Conservation (phyloP, 306 rosid genomes). For the Luffa acutangula region DNA sequence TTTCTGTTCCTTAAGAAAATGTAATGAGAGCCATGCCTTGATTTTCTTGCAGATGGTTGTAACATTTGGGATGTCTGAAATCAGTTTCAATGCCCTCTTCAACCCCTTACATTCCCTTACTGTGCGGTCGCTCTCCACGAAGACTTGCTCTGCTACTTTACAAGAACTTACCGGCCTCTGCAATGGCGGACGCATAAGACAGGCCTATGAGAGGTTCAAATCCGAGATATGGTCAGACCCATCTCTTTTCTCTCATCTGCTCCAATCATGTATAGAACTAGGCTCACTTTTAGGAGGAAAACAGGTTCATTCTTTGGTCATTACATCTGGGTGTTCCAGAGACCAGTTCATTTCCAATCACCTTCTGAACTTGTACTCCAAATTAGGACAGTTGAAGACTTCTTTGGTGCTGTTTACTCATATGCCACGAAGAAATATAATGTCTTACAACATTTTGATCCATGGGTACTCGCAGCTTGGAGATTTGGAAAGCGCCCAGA, state of each 20-base stretch:
- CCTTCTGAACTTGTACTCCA: slow-evolving; percentile 69
- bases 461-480: slow-evolving; percentile 42
- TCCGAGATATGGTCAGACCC: slow-evolving; percentile 53
- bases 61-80: slow-evolving; percentile 93
- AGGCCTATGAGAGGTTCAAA: slow-evolving; percentile 42
- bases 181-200: slow-evolving; percentile 39
- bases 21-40: not conserved
- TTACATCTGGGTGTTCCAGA: slow-evolving; percentile 60
- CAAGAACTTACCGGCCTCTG: slow-evolving; percentile 38
- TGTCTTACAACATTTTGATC: slow-evolving; percentile 83
- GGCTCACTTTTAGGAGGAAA: slow-evolving; percentile 42
- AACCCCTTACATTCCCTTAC: slow-evolving; percentile 10
- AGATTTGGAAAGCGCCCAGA: slow-evolving; percentile 40
- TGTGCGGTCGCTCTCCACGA: slow-evolving; percentile 22
- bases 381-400: slow-evolving; percentile 36
- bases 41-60: slow-evolving; percentile 71
- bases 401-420: slow-evolving; percentile 41
- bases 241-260: slow-evolving; percentile 54
- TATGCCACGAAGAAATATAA: slow-evolving; percentile 49
- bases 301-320: slow-evolving; percentile 62
- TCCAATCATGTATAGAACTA: slow-evolving; percentile 51
- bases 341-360: slow-evolving; percentile 74
- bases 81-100: slow-evolving; percentile 16
- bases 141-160: slow-evolving; percentile 4
- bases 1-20: not conserved